Evolutionary conservation across 129 eudicot genomes (phyloP), one percentile per base, ranked within the genome.

Genomic region (Cynara cardunculus): DNA sequence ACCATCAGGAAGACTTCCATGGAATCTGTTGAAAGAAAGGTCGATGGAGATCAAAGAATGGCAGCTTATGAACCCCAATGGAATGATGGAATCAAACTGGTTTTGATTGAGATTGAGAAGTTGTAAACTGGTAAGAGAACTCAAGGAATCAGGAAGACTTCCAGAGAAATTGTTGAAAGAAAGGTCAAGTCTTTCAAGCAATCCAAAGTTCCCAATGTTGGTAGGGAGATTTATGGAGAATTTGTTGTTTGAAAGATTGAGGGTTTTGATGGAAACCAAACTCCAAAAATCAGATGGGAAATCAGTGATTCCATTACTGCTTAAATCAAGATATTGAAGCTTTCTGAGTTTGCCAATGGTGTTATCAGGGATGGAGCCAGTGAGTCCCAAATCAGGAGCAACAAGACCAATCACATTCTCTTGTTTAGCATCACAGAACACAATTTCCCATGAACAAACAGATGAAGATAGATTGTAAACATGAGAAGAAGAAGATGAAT

Each of bases 201-300:
- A 72, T 21, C 86, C 96, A 77, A 93, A 89, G 82, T 93, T 93
- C 30, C 86, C 97, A 32, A 93, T 86, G 86, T 93, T 90, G 49
- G 91, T 90, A 16, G 97, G 86, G 65, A 93, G 88, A 66, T 26
- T 64, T 32, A 78, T 86, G 66, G 89, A 84, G 62, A 93, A 84
- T 21, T 74, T 87, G 85, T 93, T 93, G 72, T 37, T 72, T 72
- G 98, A 93, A 53, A 90, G 85, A 79, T 93, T 89, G 9, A 93
- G 96, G 28, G 69, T 69, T 74, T 84, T 89, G 76, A 93, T 89
- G 41, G 94, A 89, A 80, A 81, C 75, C 82, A 93, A 85, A 75
- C 96, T 90, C 96, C 96, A 93, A 56, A 93, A 89, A 93, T 93
- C 98, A 56, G 94, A 89, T 69, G 98, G 89, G 82, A 93, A 81